Conservation (phyloP, 306 rosid genomes). For the Styphnolobium japonicum region DNA sequence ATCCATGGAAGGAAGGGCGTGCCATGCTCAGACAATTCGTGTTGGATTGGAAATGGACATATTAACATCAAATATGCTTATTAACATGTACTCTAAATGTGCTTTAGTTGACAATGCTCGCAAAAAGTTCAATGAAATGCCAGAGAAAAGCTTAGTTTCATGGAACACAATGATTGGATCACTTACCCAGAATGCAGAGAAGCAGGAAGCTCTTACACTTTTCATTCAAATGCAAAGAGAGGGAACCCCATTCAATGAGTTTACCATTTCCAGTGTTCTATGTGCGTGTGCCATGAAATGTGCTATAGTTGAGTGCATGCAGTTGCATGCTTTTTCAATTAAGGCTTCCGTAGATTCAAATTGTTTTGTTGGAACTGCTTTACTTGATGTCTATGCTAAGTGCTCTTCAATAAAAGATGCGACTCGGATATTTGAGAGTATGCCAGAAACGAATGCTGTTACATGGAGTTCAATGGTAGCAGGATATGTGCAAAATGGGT, state of each 20-base stretch:
- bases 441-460: conserved; percentile 67
- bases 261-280: conserved; percentile 80
- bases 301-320: conserved; percentile 60
- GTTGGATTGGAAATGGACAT: conserved; percentile 51
- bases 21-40: conserved; percentile 62
- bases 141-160: conserved; percentile 66
- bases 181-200: conserved; percentile 53
- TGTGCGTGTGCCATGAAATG: conserved; percentile 68
- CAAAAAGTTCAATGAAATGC: conserved; percentile 63
- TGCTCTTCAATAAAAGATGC: conserved; percentile 67
- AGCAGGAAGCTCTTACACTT: conserved; percentile 58
- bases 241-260: conserved; percentile 60
- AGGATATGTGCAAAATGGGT: conserved; percentile 70
- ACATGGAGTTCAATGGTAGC: conserved; percentile 93
- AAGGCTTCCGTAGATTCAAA: conserved; percentile 67
- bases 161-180: conserved; percentile 88
- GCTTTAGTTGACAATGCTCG: conserved; percentile 50
- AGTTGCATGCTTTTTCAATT: conserved; percentile 68
- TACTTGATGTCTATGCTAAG: conserved; percentile 76
- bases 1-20: conserved; percentile 51
- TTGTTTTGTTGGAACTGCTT: conserved; percentile 79
- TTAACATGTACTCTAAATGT: conserved; percentile 76
- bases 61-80: conserved; percentile 69
- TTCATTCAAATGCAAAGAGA: conserved; percentile 68
- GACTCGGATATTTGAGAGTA: conserved; percentile 49